Percentiles rank a stretch among this genome's conserved stretches.
Conservation (phyloP, 2,329 filamentous ascomycete genomes). For the Diaporthe sp. region DNA sequence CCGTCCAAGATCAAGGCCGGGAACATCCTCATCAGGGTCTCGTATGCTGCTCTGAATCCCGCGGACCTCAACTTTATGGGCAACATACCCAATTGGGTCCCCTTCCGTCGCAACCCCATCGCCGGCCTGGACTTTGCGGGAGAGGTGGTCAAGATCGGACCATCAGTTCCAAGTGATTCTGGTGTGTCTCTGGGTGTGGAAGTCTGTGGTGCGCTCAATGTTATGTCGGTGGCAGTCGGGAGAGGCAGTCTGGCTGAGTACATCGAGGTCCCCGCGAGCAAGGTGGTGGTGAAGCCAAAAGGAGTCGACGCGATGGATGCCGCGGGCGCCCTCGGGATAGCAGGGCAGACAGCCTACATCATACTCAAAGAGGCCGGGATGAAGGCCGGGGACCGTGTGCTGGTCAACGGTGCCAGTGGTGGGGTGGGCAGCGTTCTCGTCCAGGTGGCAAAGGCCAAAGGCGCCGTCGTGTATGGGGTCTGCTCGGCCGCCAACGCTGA, state of each 20-base stretch:
- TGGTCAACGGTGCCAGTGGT: conserved; percentile 66
- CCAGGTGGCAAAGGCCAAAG: conserved; percentile 59
- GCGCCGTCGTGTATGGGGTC: conserved; percentile 60
- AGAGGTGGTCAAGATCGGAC: conserved; percentile 49
- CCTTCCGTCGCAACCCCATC: conserved; percentile 49
- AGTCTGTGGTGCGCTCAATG: conserved; percentile 50
- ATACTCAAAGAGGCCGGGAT: conserved; percentile 46
- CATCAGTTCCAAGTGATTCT: conserved; percentile 33
- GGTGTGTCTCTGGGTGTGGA: conserved; percentile 45
- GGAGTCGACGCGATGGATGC: conserved; percentile 43
- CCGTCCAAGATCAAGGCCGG: conserved; percentile 39
- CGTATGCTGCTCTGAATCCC: conserved; percentile 54
- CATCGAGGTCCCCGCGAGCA: conserved; percentile 49
- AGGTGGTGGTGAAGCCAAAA: conserved; percentile 48
- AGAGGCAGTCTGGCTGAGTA: conserved; percentile 53
- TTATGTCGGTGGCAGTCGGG: conserved; percentile 47
- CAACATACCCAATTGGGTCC: conserved; percentile 49
- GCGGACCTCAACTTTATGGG: conserved; percentile 52
- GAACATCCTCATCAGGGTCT: conserved; percentile 50
- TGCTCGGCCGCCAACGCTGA: conserved; percentile 62
- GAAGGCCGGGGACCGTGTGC: conserved; percentile 48
- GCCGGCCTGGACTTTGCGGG: conserved; percentile 53
- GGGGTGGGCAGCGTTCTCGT: conserved; percentile 62
- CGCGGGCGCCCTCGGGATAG: conserved; percentile 51
- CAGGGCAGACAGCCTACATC: conserved; percentile 52